Percentiles rank a stretch among this genome's conserved stretches.
These are phyloP conservation scores for Stephania yunnanensis DNA, from an alignment of 164 flowering plant species.

Conservation along the genomic window DNA sequence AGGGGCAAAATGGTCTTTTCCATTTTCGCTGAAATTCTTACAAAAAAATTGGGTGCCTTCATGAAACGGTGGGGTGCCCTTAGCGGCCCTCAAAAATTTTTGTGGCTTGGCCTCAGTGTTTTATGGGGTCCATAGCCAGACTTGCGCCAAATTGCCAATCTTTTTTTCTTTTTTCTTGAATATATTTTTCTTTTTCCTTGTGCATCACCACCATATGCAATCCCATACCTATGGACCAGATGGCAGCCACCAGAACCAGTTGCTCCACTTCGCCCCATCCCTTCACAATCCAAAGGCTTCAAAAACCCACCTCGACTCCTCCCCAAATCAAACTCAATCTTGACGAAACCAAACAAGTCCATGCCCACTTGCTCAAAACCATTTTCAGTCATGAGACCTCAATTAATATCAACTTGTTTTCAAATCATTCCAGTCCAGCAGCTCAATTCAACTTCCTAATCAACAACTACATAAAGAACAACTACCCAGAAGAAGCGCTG, in stretches of 20 bases:
- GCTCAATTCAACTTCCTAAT: constrained; percentile 39
- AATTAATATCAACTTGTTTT: constrained; percentile 7
- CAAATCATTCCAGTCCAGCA: constrained; percentile 22
- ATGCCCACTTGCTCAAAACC: constrained; percentile 47
- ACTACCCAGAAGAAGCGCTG: constrained; percentile 30
- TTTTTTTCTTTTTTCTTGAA: neutral
- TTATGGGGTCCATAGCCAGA: too few species aligned
- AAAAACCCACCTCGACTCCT: neutral
- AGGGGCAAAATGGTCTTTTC: too few species aligned
- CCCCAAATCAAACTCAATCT: constrained; percentile 18
- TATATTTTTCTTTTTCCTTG: neutral
- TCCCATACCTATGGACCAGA: constrained; percentile 19
- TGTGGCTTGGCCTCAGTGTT: too few species aligned
- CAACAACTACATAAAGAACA: constrained; percentile 37
- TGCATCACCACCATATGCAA: neutral
- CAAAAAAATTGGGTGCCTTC: too few species aligned
- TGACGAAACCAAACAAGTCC: constrained; percentile 45
- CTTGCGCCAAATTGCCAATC: too few species aligned
- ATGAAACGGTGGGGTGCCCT: too few species aligned
- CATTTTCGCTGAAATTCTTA: too few species aligned
- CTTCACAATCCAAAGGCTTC: constrained; percentile 15
- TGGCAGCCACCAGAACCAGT: constrained; percentile 17
- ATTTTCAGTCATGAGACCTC: constrained; percentile 22
- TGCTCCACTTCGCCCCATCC: constrained; percentile 23
- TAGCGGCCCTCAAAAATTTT: too few species aligned